phyloP scores from a whole-genome alignment of 306 rosid species.

The Lathyrus aphaca region DNA sequence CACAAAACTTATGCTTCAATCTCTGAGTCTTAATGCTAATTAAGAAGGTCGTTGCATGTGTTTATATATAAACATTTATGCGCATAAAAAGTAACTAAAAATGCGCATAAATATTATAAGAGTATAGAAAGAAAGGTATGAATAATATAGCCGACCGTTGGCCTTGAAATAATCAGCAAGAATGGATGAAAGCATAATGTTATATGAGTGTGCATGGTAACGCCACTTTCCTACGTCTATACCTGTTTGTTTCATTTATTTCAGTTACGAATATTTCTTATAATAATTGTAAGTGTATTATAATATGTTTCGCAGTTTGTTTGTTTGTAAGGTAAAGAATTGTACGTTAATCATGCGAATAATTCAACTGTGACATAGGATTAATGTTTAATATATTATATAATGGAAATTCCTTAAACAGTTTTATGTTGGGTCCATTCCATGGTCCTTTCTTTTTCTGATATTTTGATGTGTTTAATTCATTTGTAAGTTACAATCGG shows the following conservation, averaged over 20 bases:
- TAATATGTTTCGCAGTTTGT: not conserved
- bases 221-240: not conserved
- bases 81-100: not conserved
- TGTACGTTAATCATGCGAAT: not conserved
- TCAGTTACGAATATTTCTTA: conserved; percentile 1
- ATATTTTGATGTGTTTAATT: no score
- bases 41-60: not conserved
- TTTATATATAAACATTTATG: conserved; percentile 37
- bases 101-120: not conserved
- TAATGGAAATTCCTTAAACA: no score
- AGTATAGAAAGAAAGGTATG: conserved; percentile 18
- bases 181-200: not conserved
- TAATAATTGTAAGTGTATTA: not conserved
- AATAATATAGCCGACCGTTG: conserved; percentile 32
- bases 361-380: not conserved
- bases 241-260: conserved; percentile 1
- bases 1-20: conserved; percentile 18
- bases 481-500: no score
- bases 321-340: not conserved
- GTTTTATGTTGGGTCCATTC: no score
- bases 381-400: no score
- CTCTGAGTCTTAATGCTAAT: not conserved
- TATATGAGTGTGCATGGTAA: not conserved
- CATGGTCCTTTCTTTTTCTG: no score
- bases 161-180: conserved; percentile 28